Evolutionary conservation across 2,329 filamentous ascomycete genomes (phyloP).

Genomic region (Fusarium protoensiforme): DNA sequence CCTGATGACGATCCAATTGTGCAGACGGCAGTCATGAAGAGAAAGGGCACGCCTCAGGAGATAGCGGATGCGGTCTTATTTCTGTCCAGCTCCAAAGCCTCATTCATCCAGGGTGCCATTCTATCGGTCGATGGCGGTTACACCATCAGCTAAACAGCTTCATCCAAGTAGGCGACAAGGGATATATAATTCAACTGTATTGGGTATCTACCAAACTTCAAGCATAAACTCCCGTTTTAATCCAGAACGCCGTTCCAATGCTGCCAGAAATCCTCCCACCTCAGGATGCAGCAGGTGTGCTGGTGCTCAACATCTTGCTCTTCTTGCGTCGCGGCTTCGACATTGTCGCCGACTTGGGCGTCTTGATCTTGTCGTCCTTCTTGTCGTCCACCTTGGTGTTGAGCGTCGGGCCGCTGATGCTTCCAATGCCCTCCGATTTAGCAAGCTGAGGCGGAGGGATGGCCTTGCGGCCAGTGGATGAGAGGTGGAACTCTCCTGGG

Average conservation of each 20-base stretch:
- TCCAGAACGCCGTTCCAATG: slow-evolving; percentile 10
- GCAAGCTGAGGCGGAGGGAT: slow-evolving; percentile 47
- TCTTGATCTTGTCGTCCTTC: slow-evolving; percentile 60
- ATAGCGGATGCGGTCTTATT: slow-evolving; percentile 59
- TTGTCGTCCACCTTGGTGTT: slow-evolving; percentile 57
- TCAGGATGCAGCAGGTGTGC: slow-evolving; percentile 48
- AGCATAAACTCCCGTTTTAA: not conserved
- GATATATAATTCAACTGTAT: slow-evolving; percentile 8
- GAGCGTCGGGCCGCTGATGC: slow-evolving; percentile 50
- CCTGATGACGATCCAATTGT: slow-evolving; percentile 49
- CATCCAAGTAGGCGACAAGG: not conserved
- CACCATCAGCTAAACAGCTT: slow-evolving; percentile 43
- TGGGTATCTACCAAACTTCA: slow-evolving; percentile 39
- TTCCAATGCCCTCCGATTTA: slow-evolving; percentile 47
- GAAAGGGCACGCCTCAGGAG: slow-evolving; percentile 57
- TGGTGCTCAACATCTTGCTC: slow-evolving; percentile 56
- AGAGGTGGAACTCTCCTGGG: slow-evolving; percentile 73
- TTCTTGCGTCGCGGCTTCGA: slow-evolving; percentile 61
- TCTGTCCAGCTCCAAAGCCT: slow-evolving; percentile 56
- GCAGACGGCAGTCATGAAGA: slow-evolving; percentile 49
- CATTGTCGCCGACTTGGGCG: slow-evolving; percentile 53
- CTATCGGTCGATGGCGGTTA: slow-evolving; percentile 59
- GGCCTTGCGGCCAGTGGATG: slow-evolving; percentile 67
- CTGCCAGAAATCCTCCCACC: not conserved
- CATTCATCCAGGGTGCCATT: slow-evolving; percentile 57